Percentiles rank a stretch among this genome's conserved stretches.
Evolutionary conservation across 2,329 filamentous ascomycete species (phyloP).

Genomic region (Ophiostoma angusticollis): DNA sequence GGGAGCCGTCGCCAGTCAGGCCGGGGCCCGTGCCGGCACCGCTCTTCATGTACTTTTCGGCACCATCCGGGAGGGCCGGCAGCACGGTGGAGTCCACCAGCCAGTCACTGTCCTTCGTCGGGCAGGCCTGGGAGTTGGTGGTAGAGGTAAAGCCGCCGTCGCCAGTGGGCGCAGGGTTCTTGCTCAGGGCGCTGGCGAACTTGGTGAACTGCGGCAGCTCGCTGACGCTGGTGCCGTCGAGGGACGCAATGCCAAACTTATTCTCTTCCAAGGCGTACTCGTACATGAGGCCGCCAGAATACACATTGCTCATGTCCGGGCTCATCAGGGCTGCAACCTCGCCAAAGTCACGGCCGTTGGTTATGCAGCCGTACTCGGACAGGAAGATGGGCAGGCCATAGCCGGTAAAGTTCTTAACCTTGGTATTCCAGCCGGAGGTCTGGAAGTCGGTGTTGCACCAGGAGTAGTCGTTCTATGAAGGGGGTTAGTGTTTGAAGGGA

Average conservation of each 20-base stretch:
- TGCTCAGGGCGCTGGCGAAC: constrained; percentile 34
- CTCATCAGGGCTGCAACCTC: constrained; percentile 73
- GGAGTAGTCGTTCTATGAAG: constrained; percentile 60
- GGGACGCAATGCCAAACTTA: constrained; percentile 66
- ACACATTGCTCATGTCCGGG: constrained; percentile 71
- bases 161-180: constrained; percentile 38
- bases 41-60: constrained; percentile 38
- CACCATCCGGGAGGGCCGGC: constrained; percentile 38
- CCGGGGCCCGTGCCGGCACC: constrained; percentile 43
- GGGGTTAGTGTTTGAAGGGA: constrained; percentile 10
- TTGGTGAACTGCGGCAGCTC: constrained; percentile 50
- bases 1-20: constrained; percentile 39
- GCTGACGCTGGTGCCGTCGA: constrained; percentile 41
- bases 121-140: constrained; percentile 35
- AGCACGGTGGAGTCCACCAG: constrained; percentile 36
- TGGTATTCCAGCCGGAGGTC: constrained; percentile 69
- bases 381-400: constrained; percentile 89
- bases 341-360: constrained; percentile 66
- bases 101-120: constrained; percentile 35
- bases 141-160: constrained; percentile 35
- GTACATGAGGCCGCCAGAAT: constrained; percentile 93
- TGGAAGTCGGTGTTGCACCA: constrained; percentile 65
- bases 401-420: constrained; percentile 75
- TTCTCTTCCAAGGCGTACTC: constrained; percentile 77
- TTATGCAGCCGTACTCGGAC: constrained; percentile 86